Evolutionary conservation across 306 rosid genomes (phyloP).

Genomic region (Lotus japonicus): DNA sequence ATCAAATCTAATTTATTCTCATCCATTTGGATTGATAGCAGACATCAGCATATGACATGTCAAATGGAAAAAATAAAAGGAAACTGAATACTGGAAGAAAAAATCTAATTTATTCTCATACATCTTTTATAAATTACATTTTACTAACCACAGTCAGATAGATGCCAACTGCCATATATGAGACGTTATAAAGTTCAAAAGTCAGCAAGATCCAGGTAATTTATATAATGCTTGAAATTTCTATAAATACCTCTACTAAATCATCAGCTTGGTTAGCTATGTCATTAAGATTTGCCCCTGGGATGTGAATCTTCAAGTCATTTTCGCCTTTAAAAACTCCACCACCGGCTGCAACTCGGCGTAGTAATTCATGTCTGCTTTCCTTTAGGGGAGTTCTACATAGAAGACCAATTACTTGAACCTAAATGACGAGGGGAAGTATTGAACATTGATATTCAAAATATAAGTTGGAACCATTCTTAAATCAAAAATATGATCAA

Average conservation of each 20-base stretch:
- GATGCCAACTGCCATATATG: not conserved
- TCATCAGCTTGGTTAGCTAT: slow-evolving; percentile 98
- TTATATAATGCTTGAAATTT: slow-evolving; percentile 6
- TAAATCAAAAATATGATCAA: slow-evolving; percentile 1
- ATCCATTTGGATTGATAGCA: no score
- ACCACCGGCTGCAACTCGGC: slow-evolving; percentile 93
- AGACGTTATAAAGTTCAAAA: not conserved
- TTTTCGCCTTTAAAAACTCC: slow-evolving; percentile 64
- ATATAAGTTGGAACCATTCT: not conserved
- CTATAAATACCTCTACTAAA: slow-evolving; percentile 66
- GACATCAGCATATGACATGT: no score
- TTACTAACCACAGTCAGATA: not conserved
- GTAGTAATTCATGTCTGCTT: slow-evolving; percentile 78
- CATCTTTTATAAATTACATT: not conserved
- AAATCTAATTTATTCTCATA: no score
- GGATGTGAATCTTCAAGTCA: slow-evolving; percentile 67
- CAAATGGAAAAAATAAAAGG: no score
- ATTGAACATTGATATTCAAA: slow-evolving; percentile 1
- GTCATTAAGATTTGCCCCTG: slow-evolving; percentile 82
- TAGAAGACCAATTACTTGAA: slow-evolving; percentile 90
- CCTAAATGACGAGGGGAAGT: slow-evolving; percentile 35
- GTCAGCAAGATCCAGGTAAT: not conserved
- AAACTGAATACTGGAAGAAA: no score
- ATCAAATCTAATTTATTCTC: no score
- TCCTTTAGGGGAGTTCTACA: slow-evolving; percentile 87